Evolutionary conservation across 2,329 filamentous ascomycete genomes (phyloP).

Genomic region (Remersonia thermophila): DNA sequence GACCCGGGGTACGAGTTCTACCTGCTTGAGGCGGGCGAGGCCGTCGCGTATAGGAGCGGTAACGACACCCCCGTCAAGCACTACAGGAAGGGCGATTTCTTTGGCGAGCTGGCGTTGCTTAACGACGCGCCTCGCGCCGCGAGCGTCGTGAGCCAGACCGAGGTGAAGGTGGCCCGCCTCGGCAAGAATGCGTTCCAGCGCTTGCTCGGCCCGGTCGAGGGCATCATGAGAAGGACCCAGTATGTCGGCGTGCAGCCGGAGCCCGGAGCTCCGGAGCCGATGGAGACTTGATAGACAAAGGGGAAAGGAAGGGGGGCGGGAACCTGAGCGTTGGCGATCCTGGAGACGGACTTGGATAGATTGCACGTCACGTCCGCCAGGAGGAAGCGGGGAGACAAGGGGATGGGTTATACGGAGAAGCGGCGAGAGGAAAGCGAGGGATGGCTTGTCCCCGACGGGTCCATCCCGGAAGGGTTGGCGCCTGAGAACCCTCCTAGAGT

Average conservation of each 20-base stretch:
- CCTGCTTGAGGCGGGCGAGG: slow-evolving; percentile 76
- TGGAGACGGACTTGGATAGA: too few relatives aligned
- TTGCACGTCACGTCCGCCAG: too few relatives aligned
- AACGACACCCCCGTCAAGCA: slow-evolving; percentile 57
- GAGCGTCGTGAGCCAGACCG: slow-evolving; percentile 69
- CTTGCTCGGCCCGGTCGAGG: slow-evolving; percentile 81
- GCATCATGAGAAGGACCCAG: slow-evolving; percentile 76
- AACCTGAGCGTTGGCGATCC: neutral
- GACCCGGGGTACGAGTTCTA: slow-evolving; percentile 89
- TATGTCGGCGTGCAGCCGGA: slow-evolving; percentile 48
- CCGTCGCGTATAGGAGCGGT: slow-evolving; percentile 74
- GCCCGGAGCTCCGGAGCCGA: slow-evolving; percentile 54
- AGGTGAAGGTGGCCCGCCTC: slow-evolving; percentile 85
- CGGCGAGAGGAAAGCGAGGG: too few relatives aligned
- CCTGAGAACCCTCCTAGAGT: too few relatives aligned
- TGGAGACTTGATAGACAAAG: slow-evolving; percentile 29
- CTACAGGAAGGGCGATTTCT: slow-evolving; percentile 90
- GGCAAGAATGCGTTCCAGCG: slow-evolving; percentile 93
- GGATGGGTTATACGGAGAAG: too few relatives aligned
- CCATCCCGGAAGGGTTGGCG: too few relatives aligned
- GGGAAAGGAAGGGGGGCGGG: neutral
- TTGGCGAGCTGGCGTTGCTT: slow-evolving; percentile 85
- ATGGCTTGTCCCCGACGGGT: too few relatives aligned
- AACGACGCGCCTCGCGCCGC: slow-evolving; percentile 91
- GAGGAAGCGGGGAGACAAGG: too few relatives aligned